Conservation (phyloP, 345 rosid species). For the Anastatica hierochuntica region DNA sequence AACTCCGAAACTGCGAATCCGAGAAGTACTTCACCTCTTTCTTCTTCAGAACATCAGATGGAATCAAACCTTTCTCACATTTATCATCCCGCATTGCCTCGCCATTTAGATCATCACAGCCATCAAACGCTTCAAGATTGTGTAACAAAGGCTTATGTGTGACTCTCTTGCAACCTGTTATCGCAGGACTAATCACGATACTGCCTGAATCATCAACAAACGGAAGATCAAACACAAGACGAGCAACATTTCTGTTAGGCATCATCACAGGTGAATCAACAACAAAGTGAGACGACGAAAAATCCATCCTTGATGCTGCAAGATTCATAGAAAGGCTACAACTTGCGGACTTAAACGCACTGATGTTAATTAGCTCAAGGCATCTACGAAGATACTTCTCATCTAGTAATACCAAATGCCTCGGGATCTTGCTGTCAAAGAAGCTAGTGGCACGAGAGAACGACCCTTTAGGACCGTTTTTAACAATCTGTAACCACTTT, state of each 20-base stretch:
- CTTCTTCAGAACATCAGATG: slow-evolving; percentile 21
- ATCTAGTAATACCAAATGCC: slow-evolving; percentile 58
- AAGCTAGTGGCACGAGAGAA: slow-evolving; percentile 33
- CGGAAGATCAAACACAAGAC: slow-evolving; percentile 45
- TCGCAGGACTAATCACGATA: slow-evolving; percentile 38
- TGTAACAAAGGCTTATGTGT: slow-evolving; percentile 43
- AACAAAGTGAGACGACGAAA: slow-evolving; percentile 26
- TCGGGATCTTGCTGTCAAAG: slow-evolving; percentile 53
- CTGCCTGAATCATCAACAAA: slow-evolving; percentile 37
- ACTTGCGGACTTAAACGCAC: slow-evolving; percentile 42
- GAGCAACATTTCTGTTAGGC: slow-evolving; percentile 29
- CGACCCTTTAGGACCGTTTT: slow-evolving; percentile 37
- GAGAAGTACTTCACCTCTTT: background rate
- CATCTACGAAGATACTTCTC: slow-evolving; percentile 72
- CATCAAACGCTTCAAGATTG: too few relatives aligned
- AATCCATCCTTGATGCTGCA: slow-evolving; percentile 26
- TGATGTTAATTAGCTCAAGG: slow-evolving; percentile 49
- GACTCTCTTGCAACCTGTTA: slow-evolving; percentile 66
- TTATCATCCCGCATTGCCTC: too few relatives aligned
- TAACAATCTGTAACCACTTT: slow-evolving; percentile 41
- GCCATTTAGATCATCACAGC: too few relatives aligned
- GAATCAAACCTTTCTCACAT: slow-evolving; percentile 31
- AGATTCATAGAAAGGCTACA: slow-evolving; percentile 35
- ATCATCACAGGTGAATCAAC: slow-evolving; percentile 20
- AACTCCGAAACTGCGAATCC: slow-evolving; percentile 1